Percentiles rank a stretch among this genome's conserved stretches.
These are phyloP conservation scores for Ormosia semicastrata DNA, from an alignment of 306 rosid genomes.

Conservation along the genomic window DNA sequence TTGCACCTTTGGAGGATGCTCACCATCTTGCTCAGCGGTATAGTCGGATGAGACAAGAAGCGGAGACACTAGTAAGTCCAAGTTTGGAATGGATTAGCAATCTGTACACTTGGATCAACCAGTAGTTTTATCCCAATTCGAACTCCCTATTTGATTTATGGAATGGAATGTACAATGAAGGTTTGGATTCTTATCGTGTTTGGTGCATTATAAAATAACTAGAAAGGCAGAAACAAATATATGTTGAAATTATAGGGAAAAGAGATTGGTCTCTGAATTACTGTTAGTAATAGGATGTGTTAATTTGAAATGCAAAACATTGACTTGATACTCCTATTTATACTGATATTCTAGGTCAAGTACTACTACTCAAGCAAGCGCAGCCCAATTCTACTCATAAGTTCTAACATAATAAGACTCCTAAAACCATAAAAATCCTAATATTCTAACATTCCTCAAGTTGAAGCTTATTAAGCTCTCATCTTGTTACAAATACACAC, in stretches of 20 bases:
- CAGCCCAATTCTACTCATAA: no score
- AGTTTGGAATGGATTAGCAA: constrained; percentile 2
- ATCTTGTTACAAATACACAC: no score
- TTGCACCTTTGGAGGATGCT: constrained; percentile 97
- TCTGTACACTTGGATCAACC: neutral
- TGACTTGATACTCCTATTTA: no score
- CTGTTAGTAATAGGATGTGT: neutral
- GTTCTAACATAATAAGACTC: no score
- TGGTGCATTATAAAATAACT: neutral
- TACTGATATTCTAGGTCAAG: neutral
- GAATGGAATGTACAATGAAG: neutral
- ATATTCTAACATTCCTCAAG: no score
- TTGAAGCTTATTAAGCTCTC: no score
- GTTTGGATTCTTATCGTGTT: neutral
- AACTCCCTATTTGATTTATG: neutral
- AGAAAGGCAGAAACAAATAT: neutral
- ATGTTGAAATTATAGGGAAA: neutral
- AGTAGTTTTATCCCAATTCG: neutral
- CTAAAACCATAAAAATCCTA: no score
- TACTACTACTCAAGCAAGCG: neutral
- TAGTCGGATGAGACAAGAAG: constrained; percentile 97
- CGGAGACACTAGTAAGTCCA: constrained; percentile 68
- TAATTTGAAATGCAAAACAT: neutral
- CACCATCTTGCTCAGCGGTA: constrained; percentile 98
- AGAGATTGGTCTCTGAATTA: neutral